Percentiles rank a stretch among this genome's conserved stretches.
These are phyloP conservation scores for Rozella allomycis DNA, from an alignment of 371 early-diverging fungal species.

Conservation along the genomic window DNA sequence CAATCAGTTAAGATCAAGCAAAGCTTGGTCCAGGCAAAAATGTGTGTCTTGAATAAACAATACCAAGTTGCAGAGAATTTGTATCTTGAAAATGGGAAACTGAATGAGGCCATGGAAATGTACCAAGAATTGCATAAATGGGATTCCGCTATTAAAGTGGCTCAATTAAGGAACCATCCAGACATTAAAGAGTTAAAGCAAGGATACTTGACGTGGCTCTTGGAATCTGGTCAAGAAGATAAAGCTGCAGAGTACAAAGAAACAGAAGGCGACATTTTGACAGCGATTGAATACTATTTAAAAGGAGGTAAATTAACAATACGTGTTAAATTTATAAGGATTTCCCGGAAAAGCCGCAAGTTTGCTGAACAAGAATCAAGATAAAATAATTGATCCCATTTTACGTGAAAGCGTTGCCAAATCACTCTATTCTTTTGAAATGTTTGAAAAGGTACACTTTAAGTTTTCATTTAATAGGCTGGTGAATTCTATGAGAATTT, in stretches of 20 bases:
- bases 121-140: constrained; percentile 37
- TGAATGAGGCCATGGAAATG: constrained; percentile 34
- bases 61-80: constrained; percentile 29
- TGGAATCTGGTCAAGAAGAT: constrained; percentile 28
- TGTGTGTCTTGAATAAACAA: constrained; percentile 26
- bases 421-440: constrained; percentile 16
- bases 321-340: constrained; percentile 4
- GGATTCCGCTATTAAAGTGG: constrained; percentile 29
- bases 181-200: constrained; percentile 18
- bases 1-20: constrained; percentile 4
- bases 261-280: constrained; percentile 16
- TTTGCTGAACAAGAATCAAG: constrained; percentile 9
- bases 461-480: constrained; percentile 2
- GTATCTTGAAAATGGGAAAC: constrained; percentile 20
- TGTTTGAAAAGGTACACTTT: constrained; percentile 18
- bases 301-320: constrained; percentile 17
- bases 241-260: constrained; percentile 28
- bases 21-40: constrained; percentile 15
- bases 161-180: constrained; percentile 25
- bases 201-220: constrained; percentile 29
- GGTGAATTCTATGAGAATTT: constrained; percentile 29
- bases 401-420: constrained; percentile 22
- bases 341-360: constrained; percentile 22
- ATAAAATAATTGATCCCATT: constrained; percentile 10
- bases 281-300: constrained; percentile 23